Base-by-base conservation (phyloP, 768 basidiomycete species). In the Suillus lakei region DNA sequence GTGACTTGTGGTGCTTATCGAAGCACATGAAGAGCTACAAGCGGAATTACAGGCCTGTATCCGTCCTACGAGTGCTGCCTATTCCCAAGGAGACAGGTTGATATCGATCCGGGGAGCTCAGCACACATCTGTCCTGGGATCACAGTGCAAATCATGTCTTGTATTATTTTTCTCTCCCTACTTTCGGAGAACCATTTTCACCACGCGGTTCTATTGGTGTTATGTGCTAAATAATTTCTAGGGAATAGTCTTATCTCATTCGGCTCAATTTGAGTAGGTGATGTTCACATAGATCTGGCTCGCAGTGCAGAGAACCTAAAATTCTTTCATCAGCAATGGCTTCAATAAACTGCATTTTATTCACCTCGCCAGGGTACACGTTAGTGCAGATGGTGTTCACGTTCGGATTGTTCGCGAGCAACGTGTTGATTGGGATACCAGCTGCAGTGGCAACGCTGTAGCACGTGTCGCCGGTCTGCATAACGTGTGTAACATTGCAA, bases 391-490 rank as follows among this genome's bases (percentile, higher is more conserved):
- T 69, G 10, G 67, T 63, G 73, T 87, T 77, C 63, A 91, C 73
- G 70, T 91, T 88, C 3, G 86, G 89, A 78, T 91, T 92, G 80
- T 91, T 91, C 36, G 79, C 70, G 66, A 80, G 72, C 28, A 92
- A 78, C 26, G 83, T 83, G 44, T 68, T 79, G 67, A 80, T 66
- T 56, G 81, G 70, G 65, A 89, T 84, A 34, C 78, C 79, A 64
- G 82, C 81, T 28, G 64, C 72, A 0, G 64, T 56, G 3, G 82
- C 74, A 62, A 91, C 83, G 28, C 56, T 61, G 1, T 60, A 67
- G 76, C 91, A 92, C 39, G 76, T 81, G 70, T 91, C 84, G n/a
- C 84, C 85, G 0, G 69, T 48, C 28, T 73, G 69, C 41, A 87
- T 82, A 48, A 83, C 79, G 70, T 86, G 79, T 21, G 82, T 82